Percentiles rank a stretch among this genome's conserved stretches.
phyloP scores from a whole-genome alignment of 148 eudicot species.

The Rheum nobile region DNA sequence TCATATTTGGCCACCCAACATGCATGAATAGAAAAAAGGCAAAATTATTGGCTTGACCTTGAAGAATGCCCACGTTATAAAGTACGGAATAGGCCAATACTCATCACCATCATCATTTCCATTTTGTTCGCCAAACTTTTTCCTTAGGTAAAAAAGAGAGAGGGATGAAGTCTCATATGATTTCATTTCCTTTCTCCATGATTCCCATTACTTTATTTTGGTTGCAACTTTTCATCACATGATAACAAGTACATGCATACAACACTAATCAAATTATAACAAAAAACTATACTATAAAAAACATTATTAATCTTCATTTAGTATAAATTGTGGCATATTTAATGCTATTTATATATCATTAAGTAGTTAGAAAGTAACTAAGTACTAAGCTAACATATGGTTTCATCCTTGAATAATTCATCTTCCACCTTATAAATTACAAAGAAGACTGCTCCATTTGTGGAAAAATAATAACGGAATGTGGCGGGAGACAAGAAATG shows the following conservation, averaged over 20 bases:
- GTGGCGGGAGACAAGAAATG: not conserved
- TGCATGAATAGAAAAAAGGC: not conserved
- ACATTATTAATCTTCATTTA: not conserved
- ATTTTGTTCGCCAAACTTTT: not conserved
- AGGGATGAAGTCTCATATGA: not conserved
- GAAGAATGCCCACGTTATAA: slow-evolving; percentile 2
- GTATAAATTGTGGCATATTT: not conserved
- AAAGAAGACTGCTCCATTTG: not conserved
- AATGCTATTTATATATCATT: not conserved
- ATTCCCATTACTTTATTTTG: not conserved
- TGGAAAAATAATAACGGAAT: not conserved
- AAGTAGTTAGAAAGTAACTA: not conserved
- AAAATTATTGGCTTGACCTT: not conserved
- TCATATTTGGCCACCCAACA: not conserved
- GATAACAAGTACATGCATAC: not conserved
- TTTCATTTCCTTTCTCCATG: not conserved
- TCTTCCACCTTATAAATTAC: not conserved
- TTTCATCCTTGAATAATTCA: not conserved
- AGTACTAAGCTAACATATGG: not conserved
- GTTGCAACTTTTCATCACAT: not conserved
- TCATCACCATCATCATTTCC: not conserved
- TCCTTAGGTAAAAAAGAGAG: not conserved
- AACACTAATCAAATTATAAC: not conserved
- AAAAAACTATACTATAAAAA: not conserved
- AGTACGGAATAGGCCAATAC: not conserved